These are phyloP conservation scores for Rhodotorula glutinis DNA, from an alignment of 1,284 basidiomycete genomes.

Conservation along the genomic window DNA sequence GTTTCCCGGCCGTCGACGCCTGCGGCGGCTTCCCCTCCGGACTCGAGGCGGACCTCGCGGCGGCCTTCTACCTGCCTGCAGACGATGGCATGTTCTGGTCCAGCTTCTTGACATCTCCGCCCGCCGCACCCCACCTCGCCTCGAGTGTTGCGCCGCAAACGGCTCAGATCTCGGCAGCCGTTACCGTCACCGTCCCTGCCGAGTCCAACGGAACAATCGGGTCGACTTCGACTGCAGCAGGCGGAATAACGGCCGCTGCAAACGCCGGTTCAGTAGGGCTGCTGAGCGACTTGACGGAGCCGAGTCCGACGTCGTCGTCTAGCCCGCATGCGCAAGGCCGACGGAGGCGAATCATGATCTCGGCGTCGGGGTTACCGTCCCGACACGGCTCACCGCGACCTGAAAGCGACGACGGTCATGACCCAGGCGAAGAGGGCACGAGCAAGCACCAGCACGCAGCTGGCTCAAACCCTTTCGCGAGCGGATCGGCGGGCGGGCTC, in stretches of 20 bases:
- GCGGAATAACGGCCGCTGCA: background rate
- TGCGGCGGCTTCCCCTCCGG: background rate
- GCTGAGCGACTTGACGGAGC: background rate
- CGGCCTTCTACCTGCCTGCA: slow-evolving; percentile 14
- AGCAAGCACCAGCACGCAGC: too few relatives aligned
- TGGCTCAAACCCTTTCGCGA: background rate
- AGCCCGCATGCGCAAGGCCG: background rate
- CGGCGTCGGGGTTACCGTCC: background rate
- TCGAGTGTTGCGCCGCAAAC: background rate
- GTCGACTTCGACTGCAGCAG: background rate
- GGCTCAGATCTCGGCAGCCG: background rate
- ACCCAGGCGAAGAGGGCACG: background rate
- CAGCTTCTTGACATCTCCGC: background rate
- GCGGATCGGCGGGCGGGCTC: background rate
- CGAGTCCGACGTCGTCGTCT: background rate
- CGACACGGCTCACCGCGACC: slow-evolving; percentile 3
- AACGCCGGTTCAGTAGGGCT: background rate
- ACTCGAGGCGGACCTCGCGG: slow-evolving; percentile 7
- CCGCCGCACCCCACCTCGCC: slow-evolving; percentile 2
- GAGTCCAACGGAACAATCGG: background rate
- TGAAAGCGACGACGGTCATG: background rate
- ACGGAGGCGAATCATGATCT: slow-evolving; percentile 4
- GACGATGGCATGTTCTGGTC: slow-evolving; percentile 16
- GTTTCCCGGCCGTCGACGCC: background rate
- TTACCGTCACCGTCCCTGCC: background rate